phyloP scores from a whole-genome alignment of 108 stramenopile species.

The Mediolabrus comicus region DNA sequence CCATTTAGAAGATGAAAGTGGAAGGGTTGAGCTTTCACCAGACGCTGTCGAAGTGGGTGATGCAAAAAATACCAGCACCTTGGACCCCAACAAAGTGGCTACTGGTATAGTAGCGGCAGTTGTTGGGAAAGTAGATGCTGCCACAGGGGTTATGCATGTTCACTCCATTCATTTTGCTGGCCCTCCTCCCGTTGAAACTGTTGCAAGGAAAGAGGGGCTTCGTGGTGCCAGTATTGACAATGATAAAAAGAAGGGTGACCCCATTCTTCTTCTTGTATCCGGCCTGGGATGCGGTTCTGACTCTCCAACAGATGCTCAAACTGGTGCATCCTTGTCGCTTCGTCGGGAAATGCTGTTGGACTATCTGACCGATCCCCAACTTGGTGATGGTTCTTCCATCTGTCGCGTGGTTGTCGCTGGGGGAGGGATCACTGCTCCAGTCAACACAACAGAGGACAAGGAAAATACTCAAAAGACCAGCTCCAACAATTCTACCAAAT shows the following conservation, averaged over 20 bases:
- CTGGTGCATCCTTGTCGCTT: slow-evolving; percentile 51
- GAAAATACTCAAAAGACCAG: slow-evolving; percentile 4
- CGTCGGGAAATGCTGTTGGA: slow-evolving; percentile 75
- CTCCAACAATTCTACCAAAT: slow-evolving; percentile 17
- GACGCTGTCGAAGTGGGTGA: slow-evolving; percentile 10
- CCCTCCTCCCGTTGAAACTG: slow-evolving; percentile 15
- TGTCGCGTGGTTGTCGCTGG: slow-evolving; percentile 74
- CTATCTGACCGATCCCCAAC: slow-evolving; percentile 66
- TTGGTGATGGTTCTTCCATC: slow-evolving; percentile 49
- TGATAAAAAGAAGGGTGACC: slow-evolving; percentile 6
- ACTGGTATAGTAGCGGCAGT: slow-evolving; percentile 79
- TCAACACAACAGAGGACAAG: background rate
- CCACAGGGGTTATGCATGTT: slow-evolving; percentile 66
- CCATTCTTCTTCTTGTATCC: slow-evolving; percentile 65
- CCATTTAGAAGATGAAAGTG: slow-evolving; percentile 82
- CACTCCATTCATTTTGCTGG: slow-evolving; percentile 55
- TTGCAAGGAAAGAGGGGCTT: background rate
- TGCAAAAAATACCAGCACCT: slow-evolving; percentile 1
- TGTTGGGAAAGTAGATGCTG: slow-evolving; percentile 54
- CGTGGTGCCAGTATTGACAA: background rate
- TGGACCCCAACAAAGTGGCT: slow-evolving; percentile 47
- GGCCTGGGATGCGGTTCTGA: slow-evolving; percentile 65
- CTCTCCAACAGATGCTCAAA: slow-evolving; percentile 27
- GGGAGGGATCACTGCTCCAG: slow-evolving; percentile 40
- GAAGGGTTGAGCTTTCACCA: slow-evolving; percentile 60